Evolutionary conservation across 1,139 yeast species (phyloP), one percentile per base, ranked within the genome.

Genomic region (Geotrichum restrictum): DNA sequence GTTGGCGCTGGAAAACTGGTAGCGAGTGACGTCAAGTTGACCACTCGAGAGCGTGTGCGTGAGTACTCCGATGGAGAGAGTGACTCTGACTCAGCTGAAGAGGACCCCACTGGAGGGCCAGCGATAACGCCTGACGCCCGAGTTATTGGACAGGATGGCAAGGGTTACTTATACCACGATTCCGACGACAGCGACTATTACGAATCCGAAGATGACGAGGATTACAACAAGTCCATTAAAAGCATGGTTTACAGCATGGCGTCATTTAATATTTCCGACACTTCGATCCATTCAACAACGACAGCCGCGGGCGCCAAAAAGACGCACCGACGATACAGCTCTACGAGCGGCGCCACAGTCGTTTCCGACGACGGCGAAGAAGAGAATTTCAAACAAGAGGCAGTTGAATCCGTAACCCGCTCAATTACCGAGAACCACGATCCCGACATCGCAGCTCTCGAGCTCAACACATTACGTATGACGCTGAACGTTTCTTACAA

Each of bases 401-500:
- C 97, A 16, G 75, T 85, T 55, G 96, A 95, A n/a, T 89, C 98
- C 0, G 87, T 93, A 39, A 87, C 84, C 60, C 79, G 98, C 64
- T 94, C 98, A 0, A 79, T 93, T 68, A 93, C 86, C 60, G 86
- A 91, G 64, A 86, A 88, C 65, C 98, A 93, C 69, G 95, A 87
- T 63, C 77, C 88, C 57, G 98, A 93, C 65, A 91, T 96, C 11
- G 97, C 98, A 0, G 74, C 88, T 60, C 74, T 94, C 59, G 98
- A 93, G 70, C 78, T 93, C 64, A 91, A 91, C 66, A 93, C 98
- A 0, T 76, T 94, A 64, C 80, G 98, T 71, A 93, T 94, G 98
- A 87, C 96, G 60, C 85, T 91, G 93, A 89, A 93, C 67, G 98
- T 89, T 13, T 79, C 94, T 0, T 93, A 93, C 68, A 95, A 88